A percentile compares a stretch with the other conserved stretches of the same genome.
Evolutionary conservation across 805 yeast species (phyloP).

Genomic region (Candida vartiovaarae): DNA sequence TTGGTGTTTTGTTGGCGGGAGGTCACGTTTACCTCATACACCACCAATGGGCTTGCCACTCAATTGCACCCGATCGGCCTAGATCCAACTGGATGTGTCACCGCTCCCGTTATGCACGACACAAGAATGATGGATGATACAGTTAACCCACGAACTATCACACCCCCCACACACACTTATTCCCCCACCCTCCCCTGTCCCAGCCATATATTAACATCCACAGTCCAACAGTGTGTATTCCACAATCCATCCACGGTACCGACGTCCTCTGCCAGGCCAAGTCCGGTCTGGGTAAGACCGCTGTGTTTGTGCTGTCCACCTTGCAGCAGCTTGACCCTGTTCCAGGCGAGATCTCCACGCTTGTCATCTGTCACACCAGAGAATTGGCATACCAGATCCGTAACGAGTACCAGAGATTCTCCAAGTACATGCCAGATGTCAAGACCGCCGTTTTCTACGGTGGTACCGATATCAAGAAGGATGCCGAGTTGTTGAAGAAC

Average conservation of each 20-base stretch:
- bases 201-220: background rate
- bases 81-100: no score
- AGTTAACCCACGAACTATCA: no score
- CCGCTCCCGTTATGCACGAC: no score
- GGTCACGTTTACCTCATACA: no score
- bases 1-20: no score
- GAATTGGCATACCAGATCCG: slow-evolving; percentile 97
- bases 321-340: slow-evolving; percentile 96
- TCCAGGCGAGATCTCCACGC: slow-evolving; percentile 91
- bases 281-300: slow-evolving; percentile 99
- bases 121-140: no score
- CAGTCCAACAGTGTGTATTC: slow-evolving; percentile 98
- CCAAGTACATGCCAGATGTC: slow-evolving; percentile 97
- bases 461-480: slow-evolving; percentile 82
- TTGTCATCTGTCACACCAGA: slow-evolving; percentile 97
- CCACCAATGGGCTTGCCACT: no score
- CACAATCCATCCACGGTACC: slow-evolving; percentile 95
- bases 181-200: slow-evolving; percentile 21
- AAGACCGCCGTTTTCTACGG: slow-evolving; percentile 96
- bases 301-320: slow-evolving; percentile 93
- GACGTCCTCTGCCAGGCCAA: slow-evolving; percentile 98
- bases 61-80: no score
- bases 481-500: slow-evolving; percentile 80
- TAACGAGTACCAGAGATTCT: slow-evolving; percentile 94
- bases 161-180: background rate